Conservation (phyloP, 1,139 yeast genomes). For the Blastobotrys malaysiensis region DNA sequence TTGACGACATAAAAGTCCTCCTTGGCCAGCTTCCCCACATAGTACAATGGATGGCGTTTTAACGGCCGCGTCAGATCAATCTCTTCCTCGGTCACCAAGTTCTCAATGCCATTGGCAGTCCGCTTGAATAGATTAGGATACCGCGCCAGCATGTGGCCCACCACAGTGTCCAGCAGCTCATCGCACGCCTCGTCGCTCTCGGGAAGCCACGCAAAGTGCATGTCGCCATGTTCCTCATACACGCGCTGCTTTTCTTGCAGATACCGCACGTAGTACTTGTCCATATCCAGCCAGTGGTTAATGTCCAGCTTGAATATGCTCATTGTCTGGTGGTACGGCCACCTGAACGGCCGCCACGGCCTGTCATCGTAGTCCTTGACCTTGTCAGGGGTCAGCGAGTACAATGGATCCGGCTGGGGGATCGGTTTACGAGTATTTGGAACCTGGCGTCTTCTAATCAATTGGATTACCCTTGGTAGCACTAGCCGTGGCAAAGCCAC, state of each 20-base stretch:
- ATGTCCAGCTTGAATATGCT: conserved; percentile 62
- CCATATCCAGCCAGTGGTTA: conserved; percentile 78
- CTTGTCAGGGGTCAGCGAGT: conserved; percentile 56
- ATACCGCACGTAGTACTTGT: conserved; percentile 63
- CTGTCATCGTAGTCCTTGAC: conserved; percentile 62
- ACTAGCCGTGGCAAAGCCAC: background rate
- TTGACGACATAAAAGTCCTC: conserved; percentile 63
- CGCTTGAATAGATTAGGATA: conserved; percentile 60
- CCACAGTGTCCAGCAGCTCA: conserved; percentile 60
- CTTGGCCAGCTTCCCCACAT: conserved; percentile 64
- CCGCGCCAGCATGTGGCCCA: conserved; percentile 52
- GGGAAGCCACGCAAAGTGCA: conserved; percentile 63
- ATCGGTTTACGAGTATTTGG: too few relatives aligned
- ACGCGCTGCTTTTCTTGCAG: conserved; percentile 57
- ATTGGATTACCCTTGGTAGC: background rate
- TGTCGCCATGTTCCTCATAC: conserved; percentile 52
- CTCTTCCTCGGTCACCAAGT: conserved; percentile 56
- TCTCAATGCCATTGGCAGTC: conserved; percentile 48
- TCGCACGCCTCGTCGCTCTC: conserved; percentile 58
- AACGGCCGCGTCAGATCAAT: conserved; percentile 57
- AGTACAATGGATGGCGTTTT: conserved; percentile 57
- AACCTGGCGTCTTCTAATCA: background rate
- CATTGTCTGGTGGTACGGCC: conserved; percentile 82
- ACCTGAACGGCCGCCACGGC: conserved; percentile 77
- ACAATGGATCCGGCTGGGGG: conserved; percentile 6